Conservation (phyloP, 2,329 filamentous ascomycete genomes). For the Penicillium sp. region DNA sequence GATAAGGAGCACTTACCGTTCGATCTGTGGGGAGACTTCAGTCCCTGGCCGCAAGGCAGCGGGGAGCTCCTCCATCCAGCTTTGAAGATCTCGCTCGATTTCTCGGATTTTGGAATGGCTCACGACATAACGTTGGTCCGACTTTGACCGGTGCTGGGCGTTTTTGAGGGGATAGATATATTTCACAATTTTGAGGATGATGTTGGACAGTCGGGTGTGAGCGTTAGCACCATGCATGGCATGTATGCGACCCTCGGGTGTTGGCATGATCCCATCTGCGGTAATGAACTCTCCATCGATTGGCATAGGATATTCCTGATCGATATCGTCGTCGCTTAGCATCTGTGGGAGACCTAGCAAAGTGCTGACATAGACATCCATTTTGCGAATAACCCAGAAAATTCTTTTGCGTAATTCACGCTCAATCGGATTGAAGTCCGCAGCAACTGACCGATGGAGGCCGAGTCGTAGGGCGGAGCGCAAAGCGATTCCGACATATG, state of each 20-base stretch:
- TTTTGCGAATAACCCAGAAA: constrained; percentile 56
- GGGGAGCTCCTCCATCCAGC: constrained; percentile 71
- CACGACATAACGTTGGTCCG: constrained; percentile 63
- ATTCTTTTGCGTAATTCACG: constrained; percentile 74
- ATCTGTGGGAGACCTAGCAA: constrained; percentile 55
- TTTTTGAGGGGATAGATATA: constrained; percentile 68
- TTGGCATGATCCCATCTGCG: constrained; percentile 52
- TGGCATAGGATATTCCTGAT: constrained; percentile 53
- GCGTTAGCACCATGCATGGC: constrained; percentile 66
- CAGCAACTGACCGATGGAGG: constrained; percentile 73
- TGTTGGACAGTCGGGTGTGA: constrained; percentile 61
- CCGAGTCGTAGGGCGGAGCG: constrained; percentile 78
- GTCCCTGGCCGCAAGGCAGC: constrained; percentile 77
- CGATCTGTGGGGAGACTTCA: constrained; percentile 74
- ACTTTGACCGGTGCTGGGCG: constrained; percentile 47
- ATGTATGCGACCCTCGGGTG: constrained; percentile 60
- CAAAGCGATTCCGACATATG: constrained; percentile 77
- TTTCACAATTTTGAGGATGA: constrained; percentile 66
- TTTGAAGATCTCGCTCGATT: constrained; percentile 66
- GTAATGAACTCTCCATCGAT: constrained; percentile 55
- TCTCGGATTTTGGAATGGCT: constrained; percentile 68
- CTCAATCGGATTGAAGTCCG: constrained; percentile 72
- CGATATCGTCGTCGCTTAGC: constrained; percentile 56
- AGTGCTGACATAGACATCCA: constrained; percentile 57
- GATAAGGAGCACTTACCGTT: constrained; percentile 65